Evolutionary conservation across 495 filamentous ascomycete genomes (phyloP).

Genomic region (Darksidea phi): DNA sequence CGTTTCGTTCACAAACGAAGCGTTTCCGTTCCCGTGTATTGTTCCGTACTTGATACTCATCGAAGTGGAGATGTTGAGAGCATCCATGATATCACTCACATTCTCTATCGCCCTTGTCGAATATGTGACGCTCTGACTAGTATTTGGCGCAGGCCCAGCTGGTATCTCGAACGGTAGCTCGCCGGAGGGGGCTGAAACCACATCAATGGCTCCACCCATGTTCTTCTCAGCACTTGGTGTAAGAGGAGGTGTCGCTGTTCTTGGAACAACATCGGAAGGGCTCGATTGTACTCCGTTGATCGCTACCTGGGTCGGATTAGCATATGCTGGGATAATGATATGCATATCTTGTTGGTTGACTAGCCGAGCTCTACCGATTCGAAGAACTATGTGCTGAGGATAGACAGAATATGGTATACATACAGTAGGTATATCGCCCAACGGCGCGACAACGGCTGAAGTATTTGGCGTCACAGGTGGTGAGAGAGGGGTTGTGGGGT

Average conservation of each 20-base stretch:
- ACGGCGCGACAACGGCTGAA: background rate
- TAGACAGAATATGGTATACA: no score
- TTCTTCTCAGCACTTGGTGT: constrained; percentile 1
- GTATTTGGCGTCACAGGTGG: constrained; percentile 24
- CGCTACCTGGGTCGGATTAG: background rate
- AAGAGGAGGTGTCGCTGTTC: constrained; percentile 6
- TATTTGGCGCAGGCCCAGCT: constrained; percentile 17
- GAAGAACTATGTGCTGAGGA: no score
- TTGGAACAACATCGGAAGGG: no score
- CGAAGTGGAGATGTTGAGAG: constrained; percentile 41
- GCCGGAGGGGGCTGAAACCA: constrained; percentile 1
- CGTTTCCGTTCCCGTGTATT: constrained; percentile 41
- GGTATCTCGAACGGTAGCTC: constrained; percentile 31
- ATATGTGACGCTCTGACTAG: constrained; percentile 41
- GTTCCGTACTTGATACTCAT: constrained; percentile 44
- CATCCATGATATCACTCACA: constrained; percentile 43
- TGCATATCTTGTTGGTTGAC: no score
- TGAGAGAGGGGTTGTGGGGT: background rate
- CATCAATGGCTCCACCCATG: constrained; percentile 8
- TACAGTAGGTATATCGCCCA: constrained; percentile 15
- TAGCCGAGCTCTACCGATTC: no score
- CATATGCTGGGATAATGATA: no score
- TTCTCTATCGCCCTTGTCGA: constrained; percentile 42
- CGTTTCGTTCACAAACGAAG: constrained; percentile 41
- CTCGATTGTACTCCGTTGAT: constrained; percentile 23